Evolutionary conservation across 306 rosid species (phyloP), one percentile per base, ranked within the genome.

Genomic region (Vigna radiata): DNA sequence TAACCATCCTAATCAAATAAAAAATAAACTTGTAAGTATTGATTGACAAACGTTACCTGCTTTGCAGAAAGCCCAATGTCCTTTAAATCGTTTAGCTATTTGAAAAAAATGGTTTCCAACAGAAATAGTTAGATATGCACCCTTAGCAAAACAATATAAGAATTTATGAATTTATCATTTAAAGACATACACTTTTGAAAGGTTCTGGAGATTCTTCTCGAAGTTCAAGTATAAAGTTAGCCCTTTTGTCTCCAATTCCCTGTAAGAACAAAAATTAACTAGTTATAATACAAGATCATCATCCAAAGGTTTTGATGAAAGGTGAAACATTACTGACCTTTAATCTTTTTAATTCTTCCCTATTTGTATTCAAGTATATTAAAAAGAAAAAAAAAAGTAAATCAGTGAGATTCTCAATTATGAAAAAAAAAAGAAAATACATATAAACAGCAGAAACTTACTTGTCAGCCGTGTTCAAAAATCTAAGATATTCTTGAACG

Each of bases 181-280:
- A 0, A 23, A 37, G 37, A 80, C 98, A 83, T 78, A 94, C 98
- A 75, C 82, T 90, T 80, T 89, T 92, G 78, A 94, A 94, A 46
- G 95, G 93, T 54, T 89, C 85, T 0, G 91, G 92, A 56, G 97
- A 90, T 78, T 89, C 95, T 55, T 87, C 87, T 25, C 96, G 96
- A 37, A 88, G 86, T 82, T 89, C 69, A 46, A 94, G 87, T 71
- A 94, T 89, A 63, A 12, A 84, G 27, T 88, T 82, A 61, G 97
- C 95, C 79, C 98, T 88, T 79, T 88, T 94, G 85, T 94, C 97
- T n/a, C 98, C 97, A 61, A 94, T 92, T 25, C 97, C 97, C 98
- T 94, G 25, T 23, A 47, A 31, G 11, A 58, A 39, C 33, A 44
- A 46, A 39, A 6, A 44, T 41, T 8, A 46, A 69, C 27, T 3